A percentile compares a stretch with the other conserved stretches of the same genome.
These are phyloP conservation scores for Backusella tarrabulga DNA, from an alignment of 192 early-diverging fungal genomes.

Conservation along the genomic window DNA sequence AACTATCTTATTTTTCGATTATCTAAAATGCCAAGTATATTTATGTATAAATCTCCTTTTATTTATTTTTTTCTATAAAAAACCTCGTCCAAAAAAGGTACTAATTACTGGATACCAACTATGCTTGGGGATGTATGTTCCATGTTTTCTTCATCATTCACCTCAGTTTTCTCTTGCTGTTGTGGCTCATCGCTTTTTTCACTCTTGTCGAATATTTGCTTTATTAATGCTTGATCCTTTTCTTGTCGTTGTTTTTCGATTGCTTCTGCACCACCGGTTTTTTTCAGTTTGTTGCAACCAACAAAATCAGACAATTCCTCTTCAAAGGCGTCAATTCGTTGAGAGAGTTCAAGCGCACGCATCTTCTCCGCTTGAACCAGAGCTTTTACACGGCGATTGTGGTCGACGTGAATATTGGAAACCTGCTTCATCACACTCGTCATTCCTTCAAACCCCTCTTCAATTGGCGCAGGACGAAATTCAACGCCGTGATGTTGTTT, in stretches of 20 bases:
- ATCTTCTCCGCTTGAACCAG: slow-evolving; percentile 60
- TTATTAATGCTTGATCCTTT: slow-evolving; percentile 61
- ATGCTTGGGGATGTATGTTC: no score
- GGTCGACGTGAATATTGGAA: slow-evolving; percentile 59
- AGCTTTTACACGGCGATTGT: slow-evolving; percentile 58
- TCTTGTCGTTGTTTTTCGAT: slow-evolving; percentile 62
- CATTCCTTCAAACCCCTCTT: slow-evolving; percentile 58
- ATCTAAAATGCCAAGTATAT: neutral
- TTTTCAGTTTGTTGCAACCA: slow-evolving; percentile 55
- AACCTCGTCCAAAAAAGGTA: neutral
- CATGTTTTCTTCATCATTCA: neutral
- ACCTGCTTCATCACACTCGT: slow-evolving; percentile 68
- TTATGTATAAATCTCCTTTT: neutral
- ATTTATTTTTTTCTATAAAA: neutral
- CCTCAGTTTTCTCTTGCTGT: neutral
- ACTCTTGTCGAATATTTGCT: slow-evolving; percentile 39
- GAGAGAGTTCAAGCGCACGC: slow-evolving; percentile 57
- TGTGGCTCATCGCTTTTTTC: neutral
- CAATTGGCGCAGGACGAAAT: slow-evolving; percentile 24
- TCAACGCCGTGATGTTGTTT: neutral
- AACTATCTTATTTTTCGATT: neutral
- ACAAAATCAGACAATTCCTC: slow-evolving; percentile 70
- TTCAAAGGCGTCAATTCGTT: slow-evolving; percentile 73
- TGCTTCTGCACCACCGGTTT: slow-evolving; percentile 72
- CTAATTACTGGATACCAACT: no score